Percentiles rank a stretch among this genome's conserved stretches.
Evolutionary conservation across 2,329 filamentous ascomycete species (phyloP).

Genomic region (Plectosphaerella plurivora): DNA sequence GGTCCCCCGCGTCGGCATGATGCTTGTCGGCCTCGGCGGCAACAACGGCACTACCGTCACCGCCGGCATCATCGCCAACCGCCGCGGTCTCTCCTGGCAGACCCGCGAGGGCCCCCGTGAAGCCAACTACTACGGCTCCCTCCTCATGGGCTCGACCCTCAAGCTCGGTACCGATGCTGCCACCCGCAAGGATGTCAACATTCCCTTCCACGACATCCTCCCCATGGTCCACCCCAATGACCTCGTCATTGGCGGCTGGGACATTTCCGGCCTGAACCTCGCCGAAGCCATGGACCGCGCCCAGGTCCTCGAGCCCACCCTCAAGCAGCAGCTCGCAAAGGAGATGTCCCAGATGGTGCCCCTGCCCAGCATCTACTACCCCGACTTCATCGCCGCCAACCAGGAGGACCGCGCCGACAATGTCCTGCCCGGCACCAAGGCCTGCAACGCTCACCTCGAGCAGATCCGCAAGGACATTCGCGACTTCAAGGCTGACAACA

Average conservation of each 20-base stretch:
- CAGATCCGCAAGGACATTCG: conserved; percentile 87
- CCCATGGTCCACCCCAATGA: conserved; percentile 98
- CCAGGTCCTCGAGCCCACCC: conserved; percentile 87
- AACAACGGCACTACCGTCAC: conserved; percentile 98
- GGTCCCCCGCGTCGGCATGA: conserved; percentile 89
- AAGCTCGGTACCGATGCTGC: conserved; percentile 88
- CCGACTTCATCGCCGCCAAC: conserved; percentile 98
- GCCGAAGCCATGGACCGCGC: conserved; percentile 93
- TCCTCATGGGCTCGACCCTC: conserved; percentile 95
- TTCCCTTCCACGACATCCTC: conserved; percentile 89
- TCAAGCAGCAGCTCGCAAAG: conserved; percentile 87
- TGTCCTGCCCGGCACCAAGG: conserved; percentile 75
- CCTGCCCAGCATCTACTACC: conserved; percentile 95
- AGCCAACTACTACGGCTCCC: conserved; percentile 97
- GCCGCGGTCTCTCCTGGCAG: conserved; percentile 80
- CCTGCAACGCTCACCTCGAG: conserved; percentile 83
- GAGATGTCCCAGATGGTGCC: conserved; percentile 88
- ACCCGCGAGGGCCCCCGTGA: conserved; percentile 81
- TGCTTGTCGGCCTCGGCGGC: conserved; percentile 96
- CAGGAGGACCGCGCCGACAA: conserved; percentile 97
- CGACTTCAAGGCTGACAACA: conserved; percentile 83
- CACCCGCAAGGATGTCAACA: conserved; percentile 86
- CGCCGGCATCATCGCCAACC: conserved; percentile 94
- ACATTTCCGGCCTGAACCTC: conserved; percentile 88
- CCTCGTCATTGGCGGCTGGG: conserved; percentile 92